phyloP scores from a whole-genome alignment of 352 stramenopile genomes.

The Pythium angustatum region DNA sequence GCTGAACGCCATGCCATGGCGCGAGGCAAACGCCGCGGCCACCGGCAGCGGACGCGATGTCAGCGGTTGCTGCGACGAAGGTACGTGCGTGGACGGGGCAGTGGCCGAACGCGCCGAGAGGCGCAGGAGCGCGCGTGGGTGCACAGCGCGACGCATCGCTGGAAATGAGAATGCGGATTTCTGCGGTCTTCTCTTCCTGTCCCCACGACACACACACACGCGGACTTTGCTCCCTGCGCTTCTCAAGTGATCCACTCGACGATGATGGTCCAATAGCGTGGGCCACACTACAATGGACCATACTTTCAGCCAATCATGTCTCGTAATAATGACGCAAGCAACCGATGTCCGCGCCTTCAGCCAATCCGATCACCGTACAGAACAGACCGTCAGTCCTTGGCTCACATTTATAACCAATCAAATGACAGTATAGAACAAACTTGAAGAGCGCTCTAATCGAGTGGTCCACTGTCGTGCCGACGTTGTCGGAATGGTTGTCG shows the following conservation, averaged over 20 bases:
- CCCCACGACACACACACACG: neutral
- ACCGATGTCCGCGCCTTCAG: neutral
- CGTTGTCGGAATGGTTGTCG: constrained; percentile 16
- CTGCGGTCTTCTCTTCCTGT: constrained; percentile 29
- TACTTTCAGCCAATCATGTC: constrained; percentile 20
- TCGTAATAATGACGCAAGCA: neutral
- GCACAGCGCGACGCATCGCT: constrained; percentile 47
- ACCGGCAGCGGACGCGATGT: no score
- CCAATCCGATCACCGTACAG: constrained; percentile 20
- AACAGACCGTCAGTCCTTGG: no score
- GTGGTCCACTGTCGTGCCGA: neutral
- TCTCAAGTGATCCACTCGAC: constrained; percentile 31
- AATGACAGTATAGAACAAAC: neutral
- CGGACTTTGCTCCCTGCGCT: constrained; percentile 16
- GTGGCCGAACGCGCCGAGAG: constrained; percentile 28
- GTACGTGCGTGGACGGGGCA: neutral
- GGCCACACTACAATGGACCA: constrained; percentile 19
- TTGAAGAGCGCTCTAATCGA: constrained; percentile 1
- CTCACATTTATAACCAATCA: constrained; percentile 15
- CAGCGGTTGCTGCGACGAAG: no score
- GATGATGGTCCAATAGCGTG: neutral
- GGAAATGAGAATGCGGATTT: constrained; percentile 18
- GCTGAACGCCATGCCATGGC: constrained; percentile 32
- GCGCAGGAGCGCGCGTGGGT: constrained; percentile 44
- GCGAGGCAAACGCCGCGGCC: constrained; percentile 22